Evolutionary conservation across 306 rosid genomes (phyloP).

Genomic region (Vigna trinervia): DNA sequence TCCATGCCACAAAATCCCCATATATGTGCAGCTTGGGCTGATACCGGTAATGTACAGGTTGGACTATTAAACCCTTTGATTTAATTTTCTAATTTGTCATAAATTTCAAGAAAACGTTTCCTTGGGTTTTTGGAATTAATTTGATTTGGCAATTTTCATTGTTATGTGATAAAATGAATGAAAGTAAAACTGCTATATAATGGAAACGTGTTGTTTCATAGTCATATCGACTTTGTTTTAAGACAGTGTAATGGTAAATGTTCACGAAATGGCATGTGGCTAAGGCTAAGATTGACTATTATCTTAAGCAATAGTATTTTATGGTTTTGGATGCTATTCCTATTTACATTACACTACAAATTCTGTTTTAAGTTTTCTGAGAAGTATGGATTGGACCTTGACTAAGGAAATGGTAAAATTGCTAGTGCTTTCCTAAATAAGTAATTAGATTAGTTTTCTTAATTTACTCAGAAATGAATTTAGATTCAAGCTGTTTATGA

Average conservation of each 20-base stretch:
- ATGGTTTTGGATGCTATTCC: constrained; percentile 9
- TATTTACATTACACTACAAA: not conserved
- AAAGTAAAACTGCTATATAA: not conserved
- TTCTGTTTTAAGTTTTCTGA: not conserved
- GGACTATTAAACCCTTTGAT: constrained; percentile 35
- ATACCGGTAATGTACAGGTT: constrained; percentile 85
- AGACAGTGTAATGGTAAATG: constrained; percentile 1
- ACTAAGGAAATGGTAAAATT: no score
- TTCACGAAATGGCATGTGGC: not conserved
- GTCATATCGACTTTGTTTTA: not conserved
- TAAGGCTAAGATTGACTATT: not conserved
- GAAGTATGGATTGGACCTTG: not conserved
- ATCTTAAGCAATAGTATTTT: not conserved
- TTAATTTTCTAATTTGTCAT: constrained; percentile 3
- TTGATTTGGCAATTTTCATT: constrained; percentile 12
- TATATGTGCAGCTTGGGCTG: constrained; percentile 95
- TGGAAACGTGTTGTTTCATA: not conserved
- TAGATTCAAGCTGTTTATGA: no score
- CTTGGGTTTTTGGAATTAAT: constrained; percentile 13
- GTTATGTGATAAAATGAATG: constrained; percentile 31
- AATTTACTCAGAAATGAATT: no score
- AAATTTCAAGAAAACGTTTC: not conserved
- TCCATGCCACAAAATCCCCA: constrained; percentile 90
- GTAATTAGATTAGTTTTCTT: no score
- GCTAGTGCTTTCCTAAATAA: no score